Evolutionary conservation across 176 grass and related monocot species (phyloP).

Genomic region (sorghum (Sorghum bicolor)): Sorghum_bicolor_NCBIv3 NC_012870.2:4992501-4993000

Average conservation of each 20-base stretch:
- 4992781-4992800: constrained; percentile 50
- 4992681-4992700: neutral
- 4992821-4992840: neutral
- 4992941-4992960: constrained; percentile 31
- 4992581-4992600: constrained; percentile 26
- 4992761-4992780: constrained; percentile 56
- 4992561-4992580: constrained; percentile 10
- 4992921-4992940: neutral
- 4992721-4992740: neutral
- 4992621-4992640: constrained; percentile 10
- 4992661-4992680: constrained; percentile 27
- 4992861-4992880: constrained; percentile 11
- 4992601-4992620: constrained; percentile 45
- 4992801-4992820: constrained; percentile 75
- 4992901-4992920: neutral
- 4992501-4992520: neutral
- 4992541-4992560: neutral
- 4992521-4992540: constrained; percentile 25
- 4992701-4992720: neutral
- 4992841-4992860: neutral
- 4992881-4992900: too few relatives aligned
- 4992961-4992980: neutral
- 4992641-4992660: constrained; percentile 28
- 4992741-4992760: constrained; percentile 37
- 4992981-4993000: neutral